Conservation (phyloP, 1,139 yeast species). For the Yamadazyma jaroonii region DNA sequence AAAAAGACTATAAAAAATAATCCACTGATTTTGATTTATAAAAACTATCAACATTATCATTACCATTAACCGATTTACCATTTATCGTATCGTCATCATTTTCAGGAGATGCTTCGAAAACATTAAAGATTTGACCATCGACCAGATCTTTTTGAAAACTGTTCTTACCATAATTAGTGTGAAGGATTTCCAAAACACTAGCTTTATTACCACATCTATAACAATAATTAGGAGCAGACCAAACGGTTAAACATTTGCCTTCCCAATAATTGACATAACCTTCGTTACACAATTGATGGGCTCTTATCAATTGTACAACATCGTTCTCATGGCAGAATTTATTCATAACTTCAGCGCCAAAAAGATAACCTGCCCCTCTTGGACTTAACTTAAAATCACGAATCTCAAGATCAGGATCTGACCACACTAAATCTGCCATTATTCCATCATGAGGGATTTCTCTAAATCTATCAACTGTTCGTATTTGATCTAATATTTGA, state of each 20-base stretch:
- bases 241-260: slow-evolving; percentile 89
- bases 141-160: slow-evolving; percentile 24
- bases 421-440: slow-evolving; percentile 98
- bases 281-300: slow-evolving; percentile 95
- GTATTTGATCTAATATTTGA: slow-evolving; percentile 87
- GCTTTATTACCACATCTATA: slow-evolving; percentile 97
- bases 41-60: slow-evolving; percentile 22
- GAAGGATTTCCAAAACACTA: slow-evolving; percentile 73
- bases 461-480: slow-evolving; percentile 82
- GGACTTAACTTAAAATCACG: slow-evolving; percentile 86
- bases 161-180: slow-evolving; percentile 27
- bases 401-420: slow-evolving; percentile 90
- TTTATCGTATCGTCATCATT: slow-evolving; percentile 49
- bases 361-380: slow-evolving; percentile 96
- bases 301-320: slow-evolving; percentile 80
- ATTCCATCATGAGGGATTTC: slow-evolving; percentile 99
- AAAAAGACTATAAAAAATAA: slow-evolving; percentile 52
- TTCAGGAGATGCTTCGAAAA: slow-evolving; percentile 96
- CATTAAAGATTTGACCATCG: slow-evolving; percentile 70
- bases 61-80: slow-evolving; percentile 43
- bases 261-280: slow-evolving; percentile 92
- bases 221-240: slow-evolving; percentile 98
- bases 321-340: slow-evolving; percentile 78
- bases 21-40: slow-evolving; percentile 53
- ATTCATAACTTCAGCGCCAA: slow-evolving; percentile 87